A percentile compares a stretch with the other conserved stretches of the same genome.
Conservation (phyloP, 1,284 basidiomycete genomes). For the Porodaedalea pini region DNA sequence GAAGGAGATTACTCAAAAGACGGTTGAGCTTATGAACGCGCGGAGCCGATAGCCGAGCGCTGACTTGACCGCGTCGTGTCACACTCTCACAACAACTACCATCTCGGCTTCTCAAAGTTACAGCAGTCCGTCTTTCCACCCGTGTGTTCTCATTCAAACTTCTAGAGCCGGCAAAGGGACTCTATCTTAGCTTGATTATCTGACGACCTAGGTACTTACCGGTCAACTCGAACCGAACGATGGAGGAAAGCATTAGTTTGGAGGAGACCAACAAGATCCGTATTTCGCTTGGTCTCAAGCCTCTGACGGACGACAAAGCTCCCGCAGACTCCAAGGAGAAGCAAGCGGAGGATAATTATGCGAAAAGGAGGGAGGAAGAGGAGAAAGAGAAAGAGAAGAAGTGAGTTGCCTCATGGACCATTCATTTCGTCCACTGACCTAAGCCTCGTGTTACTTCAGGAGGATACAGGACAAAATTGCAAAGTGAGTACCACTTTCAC, state of each 20-base stretch:
- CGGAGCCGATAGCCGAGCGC: too few species aligned
- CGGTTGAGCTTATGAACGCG: too few species aligned
- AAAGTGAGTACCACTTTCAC: constrained; percentile 66
- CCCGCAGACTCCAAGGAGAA: constrained; percentile 70
- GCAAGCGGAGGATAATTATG: constrained; percentile 83
- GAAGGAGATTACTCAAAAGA: background rate
- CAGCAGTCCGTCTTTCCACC: too few species aligned
- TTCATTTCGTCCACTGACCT: background rate
- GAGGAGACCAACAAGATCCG: constrained; percentile 99
- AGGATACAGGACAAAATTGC: constrained; percentile 76
- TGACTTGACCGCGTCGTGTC: too few species aligned
- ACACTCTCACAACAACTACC: too few species aligned
- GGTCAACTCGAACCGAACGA: constrained; percentile 24
- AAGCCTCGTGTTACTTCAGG: constrained; percentile 38
- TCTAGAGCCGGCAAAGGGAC: too few species aligned
- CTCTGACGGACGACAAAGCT: constrained; percentile 75
- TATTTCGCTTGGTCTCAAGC: constrained; percentile 90
- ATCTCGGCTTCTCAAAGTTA: too few species aligned
- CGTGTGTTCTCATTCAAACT: too few species aligned
- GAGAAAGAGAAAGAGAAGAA: constrained; percentile 71
- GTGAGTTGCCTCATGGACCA: constrained; percentile 40
- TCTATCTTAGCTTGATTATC: background rate
- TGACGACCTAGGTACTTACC: background rate
- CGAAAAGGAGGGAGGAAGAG: constrained; percentile 65
- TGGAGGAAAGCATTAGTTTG: constrained; percentile 88